A percentile compares a stretch with the other conserved stretches of the same genome.
phyloP scores from a whole-genome alignment of 371 early-diverging fungal species.

The Apophysomyces ossiformis region DNA sequence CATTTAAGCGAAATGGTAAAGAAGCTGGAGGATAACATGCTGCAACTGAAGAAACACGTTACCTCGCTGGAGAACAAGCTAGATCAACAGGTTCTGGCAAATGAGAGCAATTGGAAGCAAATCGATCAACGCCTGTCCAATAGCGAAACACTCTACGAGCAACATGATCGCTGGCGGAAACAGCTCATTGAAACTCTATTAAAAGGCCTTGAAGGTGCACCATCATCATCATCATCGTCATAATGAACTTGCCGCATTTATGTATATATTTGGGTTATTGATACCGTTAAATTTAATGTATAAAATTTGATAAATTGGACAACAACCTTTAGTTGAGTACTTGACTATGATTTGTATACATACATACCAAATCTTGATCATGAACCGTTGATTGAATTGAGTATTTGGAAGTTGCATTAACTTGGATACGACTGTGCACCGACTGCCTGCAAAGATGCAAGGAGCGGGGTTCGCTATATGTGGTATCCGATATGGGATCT shows the following conservation, averaged over 20 bases:
- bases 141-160: conserved; percentile 15
- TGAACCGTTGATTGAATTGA: no score
- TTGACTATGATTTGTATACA: no score
- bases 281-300: conserved; percentile 4
- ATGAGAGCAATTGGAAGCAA: conserved; percentile 17
- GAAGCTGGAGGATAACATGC: conserved; percentile 20
- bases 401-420: no score
- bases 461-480: no score
- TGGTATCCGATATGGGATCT: no score
- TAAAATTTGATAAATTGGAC: not conserved
- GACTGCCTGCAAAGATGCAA: no score
- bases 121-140: conserved; percentile 1
- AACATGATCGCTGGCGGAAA: conserved; percentile 25
- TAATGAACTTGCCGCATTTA: conserved; percentile 7
- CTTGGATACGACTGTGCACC: no score
- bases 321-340: not conserved
- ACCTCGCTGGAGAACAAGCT: conserved; percentile 23
- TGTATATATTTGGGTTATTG: conserved; percentile 3
- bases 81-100: conserved; percentile 22
- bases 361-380: no score
- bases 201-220: conserved; percentile 4
- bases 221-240: conserved; percentile 7
- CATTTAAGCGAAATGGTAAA: conserved; percentile 19
- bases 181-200: conserved; percentile 1
- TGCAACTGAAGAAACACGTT: conserved; percentile 21